These are phyloP conservation scores for Cafeteria roenbergensis DNA, from an alignment of 108 stramenopile species.

Conservation along the genomic window DNA sequence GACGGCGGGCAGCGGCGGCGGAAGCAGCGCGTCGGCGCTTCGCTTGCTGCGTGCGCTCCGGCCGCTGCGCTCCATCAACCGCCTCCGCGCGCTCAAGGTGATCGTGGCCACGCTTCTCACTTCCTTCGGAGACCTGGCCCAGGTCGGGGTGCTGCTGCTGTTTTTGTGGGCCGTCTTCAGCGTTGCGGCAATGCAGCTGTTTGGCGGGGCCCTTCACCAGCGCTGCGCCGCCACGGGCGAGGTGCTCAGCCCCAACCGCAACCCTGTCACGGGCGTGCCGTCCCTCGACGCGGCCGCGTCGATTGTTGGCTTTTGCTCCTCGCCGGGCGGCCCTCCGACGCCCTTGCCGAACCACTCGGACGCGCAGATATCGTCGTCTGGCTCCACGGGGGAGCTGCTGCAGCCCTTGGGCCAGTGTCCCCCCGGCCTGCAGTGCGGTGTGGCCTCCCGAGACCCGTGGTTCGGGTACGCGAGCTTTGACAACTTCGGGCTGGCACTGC, in stretches of 20 bases:
- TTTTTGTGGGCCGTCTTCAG: background rate
- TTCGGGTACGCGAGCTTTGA: constrained; percentile 52
- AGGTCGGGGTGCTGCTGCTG: constrained; percentile 30
- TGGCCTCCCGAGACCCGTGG: constrained; percentile 19
- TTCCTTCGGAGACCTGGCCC: constrained; percentile 35
- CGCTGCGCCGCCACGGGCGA: constrained; percentile 33
- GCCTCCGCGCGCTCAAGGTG: constrained; percentile 33
- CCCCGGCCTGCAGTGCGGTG: constrained; percentile 6
- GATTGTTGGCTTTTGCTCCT: background rate
- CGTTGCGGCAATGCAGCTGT: constrained; percentile 2
- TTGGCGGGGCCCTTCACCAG: background rate
- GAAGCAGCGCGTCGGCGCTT: constrained; percentile 24
- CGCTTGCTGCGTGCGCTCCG: constrained; percentile 46
- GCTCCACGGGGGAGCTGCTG: background rate
- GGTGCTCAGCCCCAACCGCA: constrained; percentile 20
- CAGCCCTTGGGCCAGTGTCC: background rate
- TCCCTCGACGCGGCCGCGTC: background rate
- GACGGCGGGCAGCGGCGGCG: constrained; percentile 15
- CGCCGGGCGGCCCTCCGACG: no score
- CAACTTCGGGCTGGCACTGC: constrained; percentile 39
- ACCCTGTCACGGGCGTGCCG: no score
- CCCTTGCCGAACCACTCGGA: no score
- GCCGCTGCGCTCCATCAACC: constrained; percentile 40
- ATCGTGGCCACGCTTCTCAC: constrained; percentile 46
- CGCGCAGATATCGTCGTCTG: background rate